Percentiles rank a stretch among this genome's conserved stretches.
Evolutionary conservation across 2,329 filamentous ascomycete genomes (phyloP).

Genomic region (Diaporthe sp.): DNA sequence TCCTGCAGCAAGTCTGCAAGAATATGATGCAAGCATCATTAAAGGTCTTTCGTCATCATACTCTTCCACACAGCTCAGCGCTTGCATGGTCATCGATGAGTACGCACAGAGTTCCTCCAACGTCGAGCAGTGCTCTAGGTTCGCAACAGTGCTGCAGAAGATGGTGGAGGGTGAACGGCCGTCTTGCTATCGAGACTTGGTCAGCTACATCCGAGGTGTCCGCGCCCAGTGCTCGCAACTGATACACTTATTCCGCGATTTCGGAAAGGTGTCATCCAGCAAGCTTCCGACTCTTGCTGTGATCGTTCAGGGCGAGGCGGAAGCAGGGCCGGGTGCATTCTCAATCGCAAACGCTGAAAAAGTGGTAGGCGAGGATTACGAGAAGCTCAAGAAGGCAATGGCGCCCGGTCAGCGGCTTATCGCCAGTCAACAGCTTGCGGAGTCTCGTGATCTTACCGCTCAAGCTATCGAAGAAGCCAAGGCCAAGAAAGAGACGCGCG

Average conservation of each 20-base stretch:
- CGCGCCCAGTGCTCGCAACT: constrained; percentile 92
- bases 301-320: constrained; percentile 91
- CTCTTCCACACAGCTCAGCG: constrained; percentile 87
- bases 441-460: constrained; percentile 78
- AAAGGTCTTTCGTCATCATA: constrained; percentile 78
- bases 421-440: constrained; percentile 81
- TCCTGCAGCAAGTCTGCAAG: constrained; percentile 71
- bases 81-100: constrained; percentile 88
- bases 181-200: constrained; percentile 86
- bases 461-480: constrained; percentile 84
- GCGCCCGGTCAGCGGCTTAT: constrained; percentile 89
- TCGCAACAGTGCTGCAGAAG: constrained; percentile 74
- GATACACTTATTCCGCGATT: constrained; percentile 90
- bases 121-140: constrained; percentile 66
- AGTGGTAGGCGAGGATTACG: constrained; percentile 86
- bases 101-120: constrained; percentile 74
- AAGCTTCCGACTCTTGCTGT: constrained; percentile 87
- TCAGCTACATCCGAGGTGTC: constrained; percentile 89
- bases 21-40: constrained; percentile 75
- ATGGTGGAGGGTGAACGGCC: constrained; percentile 88
- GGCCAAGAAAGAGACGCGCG: constrained; percentile 81
- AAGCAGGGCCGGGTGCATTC: constrained; percentile 93
- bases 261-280: constrained; percentile 81
- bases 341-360: constrained; percentile 90
- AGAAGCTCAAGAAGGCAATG: constrained; percentile 89